Evolutionary conservation across 2,329 filamentous ascomycete genomes (phyloP), one percentile per base, ranked within the genome.

Genomic region (Cladorrhinum sp.): DNA sequence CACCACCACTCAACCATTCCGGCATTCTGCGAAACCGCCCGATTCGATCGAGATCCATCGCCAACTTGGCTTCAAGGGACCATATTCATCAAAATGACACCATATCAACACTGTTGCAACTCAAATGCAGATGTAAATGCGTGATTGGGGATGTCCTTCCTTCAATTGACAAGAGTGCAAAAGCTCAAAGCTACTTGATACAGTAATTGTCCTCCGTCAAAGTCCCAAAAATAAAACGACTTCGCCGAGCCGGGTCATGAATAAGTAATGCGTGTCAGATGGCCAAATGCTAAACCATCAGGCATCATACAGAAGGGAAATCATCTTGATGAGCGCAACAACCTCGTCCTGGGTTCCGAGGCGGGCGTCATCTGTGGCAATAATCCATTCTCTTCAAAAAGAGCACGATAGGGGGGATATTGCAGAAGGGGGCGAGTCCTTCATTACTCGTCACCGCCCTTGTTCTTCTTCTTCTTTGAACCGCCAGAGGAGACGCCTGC

Each of bases 401-500:
- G n/a, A n/a, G n/a, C n/a, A n/a, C n/a, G n/a, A n/a, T n/a, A n/a
- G n/a, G 9, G 26, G 26, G 26, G 59, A 57, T 54, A 55, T 57
- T 53, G 60, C 39, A 53, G 59, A 24, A 58, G 36, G 16, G 48
- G 50, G 48, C 16, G 54, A 39, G 54, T 57, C 50, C 16, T 61
- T 64, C 63, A 65, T 49, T 66, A 66, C 63, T 68, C 67, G 30
- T 63, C 63, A 36, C 39, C 49, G 24, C 42, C 58, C 67, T 76
- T 75, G 72, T 81, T 82, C 77, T 84, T 85, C 80, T 87, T 86
- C 84, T 92, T 92, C 79, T 86, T 86, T 71, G 82, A 82, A 73
- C 83, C 82, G 66, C 75, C 72, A 64, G 74, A 72, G 50, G 74
- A 71, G 61, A 71, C 75, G 63, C 76, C 75, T 63, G 81, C 76